Evolutionary conservation across 202 grass and related monocot species (phyloP).

Genomic region (Zoysia matrella): DNA sequence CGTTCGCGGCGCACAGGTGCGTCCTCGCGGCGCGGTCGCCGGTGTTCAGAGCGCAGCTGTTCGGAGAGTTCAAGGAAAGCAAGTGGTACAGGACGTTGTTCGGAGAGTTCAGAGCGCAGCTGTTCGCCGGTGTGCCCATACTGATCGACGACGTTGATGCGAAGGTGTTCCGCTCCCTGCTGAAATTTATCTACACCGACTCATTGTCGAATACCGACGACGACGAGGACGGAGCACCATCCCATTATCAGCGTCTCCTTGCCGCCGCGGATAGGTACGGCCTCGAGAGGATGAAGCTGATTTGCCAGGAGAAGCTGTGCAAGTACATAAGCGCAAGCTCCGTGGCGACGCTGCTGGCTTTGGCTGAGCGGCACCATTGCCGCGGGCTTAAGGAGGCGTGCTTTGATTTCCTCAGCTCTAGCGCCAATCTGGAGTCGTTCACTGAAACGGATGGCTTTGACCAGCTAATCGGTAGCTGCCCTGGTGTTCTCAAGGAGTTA

Average conservation of each 20-base stretch:
- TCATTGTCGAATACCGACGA: not conserved
- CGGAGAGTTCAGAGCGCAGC: too few species aligned
- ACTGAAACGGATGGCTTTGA: not conserved
- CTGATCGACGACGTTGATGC: not conserved
- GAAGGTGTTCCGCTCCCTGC: not conserved
- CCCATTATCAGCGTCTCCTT: not conserved
- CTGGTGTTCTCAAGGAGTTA: slow-evolving; percentile 2
- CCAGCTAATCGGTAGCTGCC: not conserved
- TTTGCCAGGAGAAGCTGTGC: slow-evolving; percentile 15
- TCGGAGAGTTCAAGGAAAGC: not conserved
- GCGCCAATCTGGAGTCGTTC: not conserved
- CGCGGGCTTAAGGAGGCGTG: not conserved
- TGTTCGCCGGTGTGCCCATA: not conserved
- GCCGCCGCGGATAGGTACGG: not conserved
- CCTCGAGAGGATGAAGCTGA: slow-evolving; percentile 7
- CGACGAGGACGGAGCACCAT: too few species aligned
- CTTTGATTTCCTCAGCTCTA: not conserved
- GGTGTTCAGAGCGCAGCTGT: slow-evolving; percentile 16
- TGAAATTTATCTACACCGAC: not conserved
- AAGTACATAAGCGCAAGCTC: not conserved
- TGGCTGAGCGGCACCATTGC: not conserved
- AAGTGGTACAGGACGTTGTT: not conserved
- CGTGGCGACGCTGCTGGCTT: not conserved
- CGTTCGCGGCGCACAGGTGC: too few species aligned
- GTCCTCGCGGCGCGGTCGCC: not conserved